These are phyloP conservation scores for Meyerozyma athensensis DNA, from an alignment of 1,139 yeast genomes.

Conservation along the genomic window DNA sequence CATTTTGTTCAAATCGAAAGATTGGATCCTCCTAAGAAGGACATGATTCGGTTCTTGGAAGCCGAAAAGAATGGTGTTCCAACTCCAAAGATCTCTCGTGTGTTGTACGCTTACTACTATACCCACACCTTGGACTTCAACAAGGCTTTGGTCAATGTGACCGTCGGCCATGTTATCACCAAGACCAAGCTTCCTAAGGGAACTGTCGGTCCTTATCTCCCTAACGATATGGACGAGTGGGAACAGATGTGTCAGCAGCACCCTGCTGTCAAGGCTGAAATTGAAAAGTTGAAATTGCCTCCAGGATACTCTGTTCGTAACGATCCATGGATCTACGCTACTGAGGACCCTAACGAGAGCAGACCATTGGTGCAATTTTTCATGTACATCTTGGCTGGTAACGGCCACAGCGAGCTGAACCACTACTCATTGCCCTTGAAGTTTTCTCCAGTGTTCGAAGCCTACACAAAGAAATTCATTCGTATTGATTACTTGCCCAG, in stretches of 20 bases:
- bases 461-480: conserved; percentile 57
- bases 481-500: conserved; percentile 78
- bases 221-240: conserved; percentile 58
- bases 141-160: conserved; percentile 70
- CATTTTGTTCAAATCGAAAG: conserved; percentile 73
- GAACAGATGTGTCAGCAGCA: conserved; percentile 49
- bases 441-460: conserved; percentile 77
- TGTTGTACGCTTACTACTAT: conserved; percentile 65
- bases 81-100: conserved; percentile 58
- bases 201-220: conserved; percentile 68
- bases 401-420: conserved; percentile 72
- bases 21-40: conserved; percentile 77
- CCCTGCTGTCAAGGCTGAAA: conserved; percentile 58
- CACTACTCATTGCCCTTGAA: conserved; percentile 82
- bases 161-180: conserved; percentile 60
- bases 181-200: conserved; percentile 56
- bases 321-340: conserved; percentile 91
- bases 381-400: conserved; percentile 69
- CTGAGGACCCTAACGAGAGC: conserved; percentile 56
- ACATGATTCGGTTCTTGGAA: conserved; percentile 63
- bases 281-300: conserved; percentile 61
- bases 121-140: conserved; percentile 52
- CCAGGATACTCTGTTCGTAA: conserved; percentile 52
- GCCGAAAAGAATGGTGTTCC: conserved; percentile 62
- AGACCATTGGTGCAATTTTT: conserved; percentile 69